These are phyloP conservation scores for Cyberlindnera mississippiensis DNA, from an alignment of 805 yeast species.

Conservation along the genomic window DNA sequence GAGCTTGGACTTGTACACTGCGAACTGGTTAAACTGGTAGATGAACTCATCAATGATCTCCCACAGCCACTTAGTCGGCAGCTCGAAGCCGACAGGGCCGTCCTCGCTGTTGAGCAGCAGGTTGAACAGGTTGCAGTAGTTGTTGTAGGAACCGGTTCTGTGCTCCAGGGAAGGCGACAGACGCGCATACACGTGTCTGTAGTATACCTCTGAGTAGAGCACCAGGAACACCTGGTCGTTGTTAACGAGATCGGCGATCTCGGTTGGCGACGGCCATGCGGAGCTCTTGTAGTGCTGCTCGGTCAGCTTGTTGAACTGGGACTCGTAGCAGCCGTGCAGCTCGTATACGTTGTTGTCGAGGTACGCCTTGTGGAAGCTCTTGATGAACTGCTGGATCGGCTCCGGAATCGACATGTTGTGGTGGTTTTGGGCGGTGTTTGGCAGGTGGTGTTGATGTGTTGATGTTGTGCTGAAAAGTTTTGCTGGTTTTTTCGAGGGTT, in stretches of 20 bases:
- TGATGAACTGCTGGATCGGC: conserved; percentile 39
- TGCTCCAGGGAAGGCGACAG: conserved; percentile 41
- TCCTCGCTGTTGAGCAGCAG: conserved; percentile 39
- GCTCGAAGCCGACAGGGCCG: conserved; percentile 42
- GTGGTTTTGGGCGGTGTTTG: no score
- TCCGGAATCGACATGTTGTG: conserved; percentile 36
- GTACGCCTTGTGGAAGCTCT: conserved; percentile 39
- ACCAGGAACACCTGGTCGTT: conserved; percentile 42
- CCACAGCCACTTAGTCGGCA: conserved; percentile 49
- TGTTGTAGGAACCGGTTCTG: conserved; percentile 43
- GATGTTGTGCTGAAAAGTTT: no score
- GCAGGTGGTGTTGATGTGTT: no score
- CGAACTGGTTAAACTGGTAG: conserved; percentile 45
- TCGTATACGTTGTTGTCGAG: conserved; percentile 41
- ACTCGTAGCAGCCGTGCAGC: conserved; percentile 41
- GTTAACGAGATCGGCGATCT: conserved; percentile 40
- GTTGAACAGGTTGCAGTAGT: conserved; percentile 46
- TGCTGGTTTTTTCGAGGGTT: no score
- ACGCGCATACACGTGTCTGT: conserved; percentile 45
- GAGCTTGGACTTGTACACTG: conserved; percentile 37
- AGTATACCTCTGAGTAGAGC: conserved; percentile 46
- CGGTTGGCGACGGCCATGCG: conserved; percentile 45
- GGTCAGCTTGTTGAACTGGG: conserved; percentile 41
- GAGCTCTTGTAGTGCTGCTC: conserved; percentile 40
- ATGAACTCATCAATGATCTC: conserved; percentile 50